These are phyloP conservation scores for Pterocarpus macrocarpus DNA, from an alignment of 306 rosid genomes.

Conservation along the genomic window DNA sequence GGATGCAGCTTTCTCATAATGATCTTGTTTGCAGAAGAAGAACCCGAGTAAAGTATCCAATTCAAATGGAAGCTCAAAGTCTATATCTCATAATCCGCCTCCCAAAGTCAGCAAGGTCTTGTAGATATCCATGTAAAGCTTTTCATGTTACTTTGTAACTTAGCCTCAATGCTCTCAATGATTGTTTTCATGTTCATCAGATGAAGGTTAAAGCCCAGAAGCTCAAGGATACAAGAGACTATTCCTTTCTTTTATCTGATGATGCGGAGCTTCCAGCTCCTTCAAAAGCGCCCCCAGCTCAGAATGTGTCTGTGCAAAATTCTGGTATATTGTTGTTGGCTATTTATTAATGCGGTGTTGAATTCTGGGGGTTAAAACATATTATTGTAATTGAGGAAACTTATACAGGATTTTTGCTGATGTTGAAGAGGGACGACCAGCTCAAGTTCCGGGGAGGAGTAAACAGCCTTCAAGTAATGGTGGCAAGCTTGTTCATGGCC, in stretches of 20 bases:
- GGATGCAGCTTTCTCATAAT: conserved; percentile 42
- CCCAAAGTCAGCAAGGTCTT: conserved; percentile 69
- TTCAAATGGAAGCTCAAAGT: conserved; percentile 55
- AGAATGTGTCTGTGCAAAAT: conserved; percentile 46
- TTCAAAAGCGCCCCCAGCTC: conserved; percentile 55
- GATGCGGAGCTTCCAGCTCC: conserved; percentile 78
- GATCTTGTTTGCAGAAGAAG: conserved; percentile 61
- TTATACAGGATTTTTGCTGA: conserved; percentile 70
- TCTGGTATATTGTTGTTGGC: conserved; percentile 64
- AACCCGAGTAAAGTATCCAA: conserved; percentile 47
- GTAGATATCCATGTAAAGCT: conserved; percentile 9
- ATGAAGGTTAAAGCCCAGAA: conserved; percentile 63
- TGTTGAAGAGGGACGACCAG: conserved; percentile 70
- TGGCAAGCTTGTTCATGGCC: conserved; percentile 50
- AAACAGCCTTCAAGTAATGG: conserved; percentile 58
- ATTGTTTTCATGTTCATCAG: conserved; percentile 54
- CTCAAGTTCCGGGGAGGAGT: conserved; percentile 59
- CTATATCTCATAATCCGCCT: conserved; percentile 45
- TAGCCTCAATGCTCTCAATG: conserved; percentile 14
- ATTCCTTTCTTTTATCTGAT: conserved; percentile 79
- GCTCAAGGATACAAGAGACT: conserved; percentile 83
- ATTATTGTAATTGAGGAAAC: conserved; percentile 63
- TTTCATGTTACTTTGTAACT: neutral
- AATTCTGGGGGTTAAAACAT: conserved; percentile 49
- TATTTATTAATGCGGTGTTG: conserved; percentile 37